Evolutionary conservation across 768 basidiomycete species (phyloP).

Genomic region (Fomitopsis pulvina): DNA sequence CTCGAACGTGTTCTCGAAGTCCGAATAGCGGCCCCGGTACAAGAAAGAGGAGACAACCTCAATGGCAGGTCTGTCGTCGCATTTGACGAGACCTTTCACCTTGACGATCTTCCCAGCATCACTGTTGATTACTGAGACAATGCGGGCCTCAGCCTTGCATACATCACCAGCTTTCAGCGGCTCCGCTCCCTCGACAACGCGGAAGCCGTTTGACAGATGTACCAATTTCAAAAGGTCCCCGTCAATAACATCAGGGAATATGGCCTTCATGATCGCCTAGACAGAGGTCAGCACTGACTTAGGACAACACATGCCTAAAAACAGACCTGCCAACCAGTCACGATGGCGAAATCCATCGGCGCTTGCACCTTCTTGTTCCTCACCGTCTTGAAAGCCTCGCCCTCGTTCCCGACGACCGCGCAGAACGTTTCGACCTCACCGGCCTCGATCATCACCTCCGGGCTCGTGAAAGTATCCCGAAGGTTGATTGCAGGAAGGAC

Average conservation of each 20-base stretch:
- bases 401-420: conserved; percentile 88
- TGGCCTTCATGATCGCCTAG: conserved; percentile 98
- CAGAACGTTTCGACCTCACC: conserved; percentile 84
- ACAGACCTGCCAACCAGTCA: conserved; percentile 94
- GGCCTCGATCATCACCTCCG: conserved; percentile 76
- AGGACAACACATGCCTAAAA: neutral
- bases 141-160: conserved; percentile 84
- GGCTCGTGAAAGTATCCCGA: conserved; percentile 78
- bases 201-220: conserved; percentile 96
- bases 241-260: conserved; percentile 89
- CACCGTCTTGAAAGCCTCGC: conserved; percentile 79
- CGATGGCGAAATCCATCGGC: conserved; percentile 99
- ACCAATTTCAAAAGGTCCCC: conserved; percentile 95
- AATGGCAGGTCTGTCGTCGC: conserved; percentile 74
- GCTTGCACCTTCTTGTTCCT: conserved; percentile 70
- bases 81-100: conserved; percentile 79
- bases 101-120: conserved; percentile 92
- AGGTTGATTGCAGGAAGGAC: conserved; percentile 73
- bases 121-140: conserved; percentile 84
- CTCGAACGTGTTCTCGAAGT: conserved; percentile 96
- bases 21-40: conserved; percentile 90
- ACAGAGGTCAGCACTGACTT: conserved; percentile 5
- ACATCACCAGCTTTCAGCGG: conserved; percentile 81
- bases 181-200: conserved; percentile 69
- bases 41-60: conserved; percentile 95